These are phyloP conservation scores for Dendrobium chrysotoxum DNA, from an alignment of 106 monocot species.

Conservation along the genomic window DNA sequence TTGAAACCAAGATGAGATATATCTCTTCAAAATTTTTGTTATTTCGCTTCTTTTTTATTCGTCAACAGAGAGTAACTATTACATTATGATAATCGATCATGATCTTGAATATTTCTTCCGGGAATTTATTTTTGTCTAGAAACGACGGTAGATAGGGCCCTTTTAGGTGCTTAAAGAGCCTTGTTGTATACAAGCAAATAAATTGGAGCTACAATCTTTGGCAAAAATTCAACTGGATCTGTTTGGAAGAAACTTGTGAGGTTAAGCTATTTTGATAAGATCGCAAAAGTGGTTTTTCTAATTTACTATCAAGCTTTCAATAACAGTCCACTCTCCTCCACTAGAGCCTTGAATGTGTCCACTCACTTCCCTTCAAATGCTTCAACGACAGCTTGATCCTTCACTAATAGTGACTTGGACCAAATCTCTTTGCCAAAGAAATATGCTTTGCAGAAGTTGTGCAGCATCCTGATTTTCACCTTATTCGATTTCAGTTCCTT, in stretches of 20 bases:
- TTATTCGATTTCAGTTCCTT: constrained; percentile 56
- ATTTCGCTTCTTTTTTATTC: no score
- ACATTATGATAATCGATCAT: no score
- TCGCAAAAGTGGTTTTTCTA: constrained; percentile 74
- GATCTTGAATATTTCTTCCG: no score
- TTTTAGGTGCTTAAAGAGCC: constrained; percentile 87
- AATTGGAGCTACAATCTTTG: constrained; percentile 66
- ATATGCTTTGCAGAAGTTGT: constrained; percentile 33
- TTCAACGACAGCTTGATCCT: constrained; percentile 60
- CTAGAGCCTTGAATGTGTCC: constrained; percentile 26
- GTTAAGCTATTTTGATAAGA: constrained; percentile 80
- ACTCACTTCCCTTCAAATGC: constrained; percentile 62
- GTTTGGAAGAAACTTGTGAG: constrained; percentile 72
- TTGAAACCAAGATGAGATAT: no score
- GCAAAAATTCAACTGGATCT: constrained; percentile 64
- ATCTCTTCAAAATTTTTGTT: no score
- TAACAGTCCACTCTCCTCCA: constrained; percentile 68
- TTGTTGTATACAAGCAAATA: constrained; percentile 80
- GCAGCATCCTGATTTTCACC: constrained; percentile 22
- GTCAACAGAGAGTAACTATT: no score
- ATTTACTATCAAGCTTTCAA: constrained; percentile 88
- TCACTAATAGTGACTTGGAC: constrained; percentile 44
- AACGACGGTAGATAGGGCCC: constrained; percentile 63
- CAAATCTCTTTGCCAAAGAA: constrained; percentile 58
- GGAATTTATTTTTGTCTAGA: constrained; percentile 36